A percentile compares a stretch with the other conserved stretches of the same genome.
Conservation (phyloP, 257 asterid species). For the Ballota nigra region DNA sequence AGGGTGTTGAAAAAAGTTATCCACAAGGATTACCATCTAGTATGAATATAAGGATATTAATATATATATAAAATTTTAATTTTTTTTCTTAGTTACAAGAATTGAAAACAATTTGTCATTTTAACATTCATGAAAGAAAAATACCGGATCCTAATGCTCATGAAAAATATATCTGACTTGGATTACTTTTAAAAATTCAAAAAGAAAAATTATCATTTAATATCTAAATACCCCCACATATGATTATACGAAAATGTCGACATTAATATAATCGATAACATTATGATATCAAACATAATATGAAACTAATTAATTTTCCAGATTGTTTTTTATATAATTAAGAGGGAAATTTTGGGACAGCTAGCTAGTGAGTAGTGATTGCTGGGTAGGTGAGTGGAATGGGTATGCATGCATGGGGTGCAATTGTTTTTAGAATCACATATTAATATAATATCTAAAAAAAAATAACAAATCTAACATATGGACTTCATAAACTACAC, state of each 20-base stretch:
- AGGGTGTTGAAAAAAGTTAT: too few relatives aligned
- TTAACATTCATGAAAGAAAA: background rate
- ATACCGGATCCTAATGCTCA: background rate
- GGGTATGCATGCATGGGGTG: too few relatives aligned
- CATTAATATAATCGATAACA: too few relatives aligned
- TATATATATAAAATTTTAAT: too few relatives aligned
- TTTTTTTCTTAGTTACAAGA: background rate
- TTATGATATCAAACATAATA: background rate
- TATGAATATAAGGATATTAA: too few relatives aligned
- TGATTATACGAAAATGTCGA: too few relatives aligned
- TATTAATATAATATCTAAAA: slow-evolving; percentile 21
- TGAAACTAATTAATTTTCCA: background rate
- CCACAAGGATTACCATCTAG: background rate
- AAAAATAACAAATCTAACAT: background rate
- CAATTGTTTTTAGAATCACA: background rate
- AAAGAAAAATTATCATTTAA: background rate
- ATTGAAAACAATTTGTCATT: too few relatives aligned
- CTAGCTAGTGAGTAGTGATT: background rate
- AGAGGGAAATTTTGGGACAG: background rate
- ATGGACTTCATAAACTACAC: slow-evolving; percentile 24
- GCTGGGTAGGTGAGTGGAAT: too few relatives aligned
- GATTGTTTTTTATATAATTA: background rate
- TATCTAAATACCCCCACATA: too few relatives aligned
- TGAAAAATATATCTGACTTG: too few relatives aligned
- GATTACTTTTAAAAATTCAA: too few relatives aligned